phyloP scores from a whole-genome alignment of 2,329 filamentous ascomycete species.

The Colletotrichum chlorophyti region DNA sequence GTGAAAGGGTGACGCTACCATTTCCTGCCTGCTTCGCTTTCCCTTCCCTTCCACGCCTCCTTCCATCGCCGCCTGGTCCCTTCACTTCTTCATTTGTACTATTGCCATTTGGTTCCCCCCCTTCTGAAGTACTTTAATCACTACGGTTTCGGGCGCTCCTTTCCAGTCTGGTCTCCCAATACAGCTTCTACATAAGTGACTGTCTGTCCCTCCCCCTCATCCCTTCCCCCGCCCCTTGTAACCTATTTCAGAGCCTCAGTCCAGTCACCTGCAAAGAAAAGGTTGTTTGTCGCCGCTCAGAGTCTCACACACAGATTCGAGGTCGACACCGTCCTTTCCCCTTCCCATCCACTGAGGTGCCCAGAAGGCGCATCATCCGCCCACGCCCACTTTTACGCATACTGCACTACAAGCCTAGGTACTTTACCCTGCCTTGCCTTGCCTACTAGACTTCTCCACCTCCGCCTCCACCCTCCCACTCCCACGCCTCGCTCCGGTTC shows the following conservation, averaged over 20 bases:
- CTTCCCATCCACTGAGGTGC: not conserved
- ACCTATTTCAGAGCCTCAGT: not conserved
- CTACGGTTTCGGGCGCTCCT: slow-evolving; percentile 23
- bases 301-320: slow-evolving; percentile 15
- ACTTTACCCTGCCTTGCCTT: too few relatives aligned
- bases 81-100: not conserved
- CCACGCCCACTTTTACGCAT: too few relatives aligned
- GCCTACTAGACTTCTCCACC: slow-evolving; percentile 18
- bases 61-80: not conserved
- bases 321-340: slow-evolving; percentile 13
- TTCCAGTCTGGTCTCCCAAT: not conserved
- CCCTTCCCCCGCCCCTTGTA: too few relatives aligned
- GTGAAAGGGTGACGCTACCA: slow-evolving; percentile 26
- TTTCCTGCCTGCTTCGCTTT: slow-evolving; percentile 19
- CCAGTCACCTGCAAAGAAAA: slow-evolving; percentile 23
- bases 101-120: not conserved
- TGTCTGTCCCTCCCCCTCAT: slow-evolving; percentile 2
- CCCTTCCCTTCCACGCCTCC: not conserved
- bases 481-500: slow-evolving; percentile 5
- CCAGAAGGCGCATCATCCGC: slow-evolving; percentile 26
- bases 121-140: slow-evolving; percentile 5
- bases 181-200: slow-evolving; percentile 26
- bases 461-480: slow-evolving; percentile 12
- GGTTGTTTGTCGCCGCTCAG: slow-evolving; percentile 16
- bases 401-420: too few relatives aligned